Evolutionary conservation across 345 rosid species (phyloP).

Genomic region (Aethionema arabicum): DNA sequence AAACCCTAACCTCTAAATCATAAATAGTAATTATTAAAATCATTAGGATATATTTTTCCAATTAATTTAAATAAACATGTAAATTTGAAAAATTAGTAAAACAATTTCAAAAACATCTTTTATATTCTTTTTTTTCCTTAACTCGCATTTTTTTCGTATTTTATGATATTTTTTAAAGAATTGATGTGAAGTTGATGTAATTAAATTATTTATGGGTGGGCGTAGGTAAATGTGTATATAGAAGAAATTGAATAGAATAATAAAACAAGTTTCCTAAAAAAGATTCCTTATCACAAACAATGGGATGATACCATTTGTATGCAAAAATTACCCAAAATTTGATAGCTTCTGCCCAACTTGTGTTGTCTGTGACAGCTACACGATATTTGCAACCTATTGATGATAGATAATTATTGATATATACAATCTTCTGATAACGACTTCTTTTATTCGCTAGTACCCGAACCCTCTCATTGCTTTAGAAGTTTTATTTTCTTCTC

Average conservation of each 20-base stretch:
- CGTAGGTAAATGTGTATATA: constrained; percentile 15
- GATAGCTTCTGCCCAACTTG: constrained; percentile 40
- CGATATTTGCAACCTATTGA: constrained; percentile 38
- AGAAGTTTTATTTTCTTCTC: constrained; percentile 26
- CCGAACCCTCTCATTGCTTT: constrained; percentile 26
- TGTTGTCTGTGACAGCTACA: constrained; percentile 40
- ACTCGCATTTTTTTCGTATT: background rate
- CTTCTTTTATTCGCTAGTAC: constrained; percentile 28
- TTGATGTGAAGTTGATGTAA: constrained; percentile 17
- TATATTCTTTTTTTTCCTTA: no score
- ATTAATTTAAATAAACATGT: no score
- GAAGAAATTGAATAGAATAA: constrained; percentile 28
- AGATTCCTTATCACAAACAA: constrained; percentile 42
- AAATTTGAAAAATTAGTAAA: no score
- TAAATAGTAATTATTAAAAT: no score
- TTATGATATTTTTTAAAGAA: constrained; percentile 19
- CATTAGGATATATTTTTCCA: no score
- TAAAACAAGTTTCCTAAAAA: constrained; percentile 39
- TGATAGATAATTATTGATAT: constrained; percentile 35
- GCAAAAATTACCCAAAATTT: constrained; percentile 33
- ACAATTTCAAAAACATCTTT: no score
- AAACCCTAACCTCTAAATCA: background rate
- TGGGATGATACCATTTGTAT: constrained; percentile 41
- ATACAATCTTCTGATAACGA: constrained; percentile 40
- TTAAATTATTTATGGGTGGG: constrained; percentile 8